Conservation (phyloP, 2,329 filamentous ascomycete genomes). For the Neopestalotiopsis sp. region DNA sequence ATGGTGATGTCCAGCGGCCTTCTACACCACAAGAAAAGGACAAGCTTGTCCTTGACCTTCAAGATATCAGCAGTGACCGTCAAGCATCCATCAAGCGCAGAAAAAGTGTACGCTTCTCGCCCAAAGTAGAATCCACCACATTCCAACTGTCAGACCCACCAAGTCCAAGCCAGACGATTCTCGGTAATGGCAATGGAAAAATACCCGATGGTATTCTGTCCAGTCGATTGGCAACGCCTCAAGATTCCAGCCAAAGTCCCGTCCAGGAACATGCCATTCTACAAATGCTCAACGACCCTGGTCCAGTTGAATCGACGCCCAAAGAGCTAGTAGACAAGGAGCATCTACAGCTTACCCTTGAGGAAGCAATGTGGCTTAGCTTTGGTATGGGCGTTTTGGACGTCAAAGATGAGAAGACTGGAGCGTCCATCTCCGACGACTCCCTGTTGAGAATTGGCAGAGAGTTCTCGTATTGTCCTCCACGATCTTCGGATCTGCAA, state of each 20-base stretch:
- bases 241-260: neutral
- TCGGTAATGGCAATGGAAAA: constrained; percentile 29
- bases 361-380: constrained; percentile 89
- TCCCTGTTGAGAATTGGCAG: constrained; percentile 73
- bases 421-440: constrained; percentile 52
- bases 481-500: constrained; percentile 54
- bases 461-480: constrained; percentile 72
- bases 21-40: constrained; percentile 21
- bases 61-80: constrained; percentile 16
- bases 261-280: neutral
- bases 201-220: constrained; percentile 24
- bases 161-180: constrained; percentile 45
- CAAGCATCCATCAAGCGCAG: constrained; percentile 43
- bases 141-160: constrained; percentile 60
- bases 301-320: neutral
- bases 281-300: neutral
- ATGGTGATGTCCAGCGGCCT: constrained; percentile 22
- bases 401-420: constrained; percentile 59
- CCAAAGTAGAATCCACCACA: constrained; percentile 68
- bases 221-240: constrained; percentile 23
- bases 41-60: constrained; percentile 21
- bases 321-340: constrained; percentile 63
- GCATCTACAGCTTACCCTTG: constrained; percentile 87
- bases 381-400: constrained; percentile 80
- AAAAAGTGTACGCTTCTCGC: constrained; percentile 76